phyloP scores from a whole-genome alignment of 2,329 filamentous ascomycete genomes.

The Tolypocladium sp. region DNA sequence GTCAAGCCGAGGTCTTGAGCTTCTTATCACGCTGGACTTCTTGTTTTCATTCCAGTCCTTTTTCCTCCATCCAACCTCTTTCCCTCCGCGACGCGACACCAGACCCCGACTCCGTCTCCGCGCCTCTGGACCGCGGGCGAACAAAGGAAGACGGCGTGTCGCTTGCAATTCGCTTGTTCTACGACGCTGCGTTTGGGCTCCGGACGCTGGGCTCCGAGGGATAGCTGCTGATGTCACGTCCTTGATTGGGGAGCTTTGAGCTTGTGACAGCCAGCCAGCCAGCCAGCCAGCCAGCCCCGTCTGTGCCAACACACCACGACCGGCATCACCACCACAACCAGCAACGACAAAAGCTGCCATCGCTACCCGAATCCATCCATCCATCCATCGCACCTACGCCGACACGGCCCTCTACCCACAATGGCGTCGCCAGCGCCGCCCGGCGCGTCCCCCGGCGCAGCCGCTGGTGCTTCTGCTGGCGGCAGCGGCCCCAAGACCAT shows the following conservation, averaged over 20 bases:
- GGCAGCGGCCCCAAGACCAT: constrained; percentile 15
- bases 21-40: neutral
- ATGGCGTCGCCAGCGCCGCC: neutral
- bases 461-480: neutral
- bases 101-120: neutral
- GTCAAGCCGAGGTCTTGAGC: neutral
- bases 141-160: neutral
- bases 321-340: neutral
- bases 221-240: neutral
- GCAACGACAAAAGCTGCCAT: neutral
- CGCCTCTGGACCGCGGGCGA: neutral
- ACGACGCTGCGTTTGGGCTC: neutral
- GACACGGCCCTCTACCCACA: neutral
- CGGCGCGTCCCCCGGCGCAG: neutral
- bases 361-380: neutral
- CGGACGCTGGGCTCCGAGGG: neutral
- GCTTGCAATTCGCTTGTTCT: neutral
- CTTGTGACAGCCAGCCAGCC: neutral
- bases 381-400: neutral
- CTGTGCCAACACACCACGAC: neutral
- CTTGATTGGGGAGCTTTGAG: neutral
- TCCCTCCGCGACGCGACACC: neutral
- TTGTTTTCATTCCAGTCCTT: neutral
- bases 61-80: neutral
- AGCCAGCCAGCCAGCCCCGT: neutral